These are phyloP conservation scores for Phalaenopsis equestris DNA, from an alignment of 106 monocot species.

Conservation along the genomic window DNA sequence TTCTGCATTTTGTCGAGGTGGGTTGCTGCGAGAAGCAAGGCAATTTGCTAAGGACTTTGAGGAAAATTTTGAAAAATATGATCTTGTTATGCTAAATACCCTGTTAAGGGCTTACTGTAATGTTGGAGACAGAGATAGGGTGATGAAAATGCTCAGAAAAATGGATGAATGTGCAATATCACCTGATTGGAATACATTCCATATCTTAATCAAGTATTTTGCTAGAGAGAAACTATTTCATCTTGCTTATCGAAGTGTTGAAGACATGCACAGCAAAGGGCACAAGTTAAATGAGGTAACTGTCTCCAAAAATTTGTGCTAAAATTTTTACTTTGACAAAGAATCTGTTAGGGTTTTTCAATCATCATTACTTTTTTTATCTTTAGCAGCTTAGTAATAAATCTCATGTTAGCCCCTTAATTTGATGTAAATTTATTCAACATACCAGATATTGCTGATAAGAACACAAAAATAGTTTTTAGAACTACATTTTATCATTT, in stretches of 20 bases:
- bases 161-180: conserved; percentile 72
- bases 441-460: too few relatives aligned
- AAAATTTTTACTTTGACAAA: background rate
- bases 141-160: conserved; percentile 66
- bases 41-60: conserved; percentile 77
- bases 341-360: background rate
- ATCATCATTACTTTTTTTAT: background rate
- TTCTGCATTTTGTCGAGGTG: conserved; percentile 73
- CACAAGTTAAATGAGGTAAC: conserved; percentile 83
- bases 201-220: conserved; percentile 84
- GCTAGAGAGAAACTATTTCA: conserved; percentile 73
- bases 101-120: conserved; percentile 85
- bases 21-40: conserved; percentile 57
- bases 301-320: background rate
- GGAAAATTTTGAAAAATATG: conserved; percentile 58
- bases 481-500: too few relatives aligned
- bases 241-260: conserved; percentile 68
- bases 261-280: conserved; percentile 84
- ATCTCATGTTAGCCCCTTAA: too few relatives aligned
- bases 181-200: conserved; percentile 96
- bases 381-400: too few relatives aligned
- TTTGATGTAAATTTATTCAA: too few relatives aligned
- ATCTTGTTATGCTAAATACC: conserved; percentile 84
- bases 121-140: conserved; percentile 76
- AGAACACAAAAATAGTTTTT: too few relatives aligned